phyloP scores from a whole-genome alignment of 2,329 filamentous ascomycete genomes.

The Cladosporium cucumerinum region DNA sequence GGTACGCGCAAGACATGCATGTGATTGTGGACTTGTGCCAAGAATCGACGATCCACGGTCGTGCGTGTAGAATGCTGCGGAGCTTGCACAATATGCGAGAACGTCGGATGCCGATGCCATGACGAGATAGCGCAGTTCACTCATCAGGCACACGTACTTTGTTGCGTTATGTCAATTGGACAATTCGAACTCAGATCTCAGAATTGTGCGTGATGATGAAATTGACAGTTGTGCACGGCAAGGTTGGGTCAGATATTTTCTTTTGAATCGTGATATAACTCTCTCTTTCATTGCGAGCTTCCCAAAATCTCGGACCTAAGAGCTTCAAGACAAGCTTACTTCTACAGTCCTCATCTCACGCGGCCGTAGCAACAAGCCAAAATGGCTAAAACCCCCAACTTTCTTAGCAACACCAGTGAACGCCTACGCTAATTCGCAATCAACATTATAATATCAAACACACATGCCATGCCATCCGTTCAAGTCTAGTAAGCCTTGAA shows the following conservation, averaged over 20 bases:
- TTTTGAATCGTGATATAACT: background rate
- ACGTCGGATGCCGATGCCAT: background rate
- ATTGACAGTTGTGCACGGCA: background rate
- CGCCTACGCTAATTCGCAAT: slow-evolving; percentile 10
- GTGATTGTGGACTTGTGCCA: background rate
- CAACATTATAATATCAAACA: background rate
- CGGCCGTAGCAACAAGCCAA: background rate
- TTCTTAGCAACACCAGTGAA: slow-evolving; percentile 3
- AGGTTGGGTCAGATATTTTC: background rate
- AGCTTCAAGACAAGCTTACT: background rate
- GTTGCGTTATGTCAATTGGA: background rate
- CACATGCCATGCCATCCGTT: background rate
- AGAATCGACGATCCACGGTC: background rate
- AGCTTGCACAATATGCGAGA: background rate
- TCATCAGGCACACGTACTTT: background rate
- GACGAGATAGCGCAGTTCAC: background rate
- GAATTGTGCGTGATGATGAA: background rate
- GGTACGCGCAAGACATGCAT: background rate
- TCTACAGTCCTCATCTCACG: background rate
- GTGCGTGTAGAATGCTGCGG: background rate
- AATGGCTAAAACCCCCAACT: background rate
- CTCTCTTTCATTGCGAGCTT: background rate
- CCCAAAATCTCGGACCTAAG: background rate
- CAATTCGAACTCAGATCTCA: background rate
- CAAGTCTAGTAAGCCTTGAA: slow-evolving; percentile 29